Percentiles rank a stretch among this genome's conserved stretches.
Evolutionary conservation across 192 early-diverging fungal genomes (phyloP).

Genomic region (Linnemannia schmuckeri): DNA sequence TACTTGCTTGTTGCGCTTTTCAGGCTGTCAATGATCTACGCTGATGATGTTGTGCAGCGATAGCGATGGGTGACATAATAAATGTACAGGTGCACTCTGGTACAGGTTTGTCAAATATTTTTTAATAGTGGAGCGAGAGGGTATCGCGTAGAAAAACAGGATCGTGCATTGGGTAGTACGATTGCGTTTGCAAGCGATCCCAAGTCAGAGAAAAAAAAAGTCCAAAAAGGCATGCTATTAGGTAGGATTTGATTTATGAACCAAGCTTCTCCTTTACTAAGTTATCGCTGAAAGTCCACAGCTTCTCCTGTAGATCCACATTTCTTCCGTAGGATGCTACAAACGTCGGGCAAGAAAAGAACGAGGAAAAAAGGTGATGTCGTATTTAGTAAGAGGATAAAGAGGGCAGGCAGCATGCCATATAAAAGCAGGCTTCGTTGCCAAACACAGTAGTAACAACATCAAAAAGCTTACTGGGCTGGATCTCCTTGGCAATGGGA

Average conservation of each 20-base stretch:
- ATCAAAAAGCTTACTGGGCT: slow-evolving; percentile 5
- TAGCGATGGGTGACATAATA: too few species aligned
- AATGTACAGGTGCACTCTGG: too few species aligned
- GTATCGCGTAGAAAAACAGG: too few species aligned
- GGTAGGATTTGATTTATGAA: not conserved
- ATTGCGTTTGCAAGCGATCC: too few species aligned
- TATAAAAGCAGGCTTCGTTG: not conserved
- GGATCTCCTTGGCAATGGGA: slow-evolving; percentile 26
- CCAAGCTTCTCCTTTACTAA: slow-evolving; percentile 21
- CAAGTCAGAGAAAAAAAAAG: too few species aligned
- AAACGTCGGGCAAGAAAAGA: not conserved
- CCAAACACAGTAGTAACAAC: not conserved
- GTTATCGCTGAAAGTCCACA: slow-evolving; percentile 32
- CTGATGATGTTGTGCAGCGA: too few species aligned
- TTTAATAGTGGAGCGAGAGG: too few species aligned
- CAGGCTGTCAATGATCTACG: too few species aligned
- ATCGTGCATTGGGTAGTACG: too few species aligned
- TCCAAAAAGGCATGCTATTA: too few species aligned
- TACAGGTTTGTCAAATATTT: too few species aligned
- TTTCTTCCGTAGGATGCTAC: slow-evolving; percentile 15
- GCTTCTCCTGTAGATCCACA: slow-evolving; percentile 16
- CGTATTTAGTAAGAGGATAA: not conserved
- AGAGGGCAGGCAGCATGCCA: not conserved
- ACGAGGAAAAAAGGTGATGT: not conserved
- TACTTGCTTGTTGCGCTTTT: too few species aligned